Base-by-base conservation (phyloP, 2,329 filamentous ascomycete species). In the Drechslerella coelobrocha region DNA sequence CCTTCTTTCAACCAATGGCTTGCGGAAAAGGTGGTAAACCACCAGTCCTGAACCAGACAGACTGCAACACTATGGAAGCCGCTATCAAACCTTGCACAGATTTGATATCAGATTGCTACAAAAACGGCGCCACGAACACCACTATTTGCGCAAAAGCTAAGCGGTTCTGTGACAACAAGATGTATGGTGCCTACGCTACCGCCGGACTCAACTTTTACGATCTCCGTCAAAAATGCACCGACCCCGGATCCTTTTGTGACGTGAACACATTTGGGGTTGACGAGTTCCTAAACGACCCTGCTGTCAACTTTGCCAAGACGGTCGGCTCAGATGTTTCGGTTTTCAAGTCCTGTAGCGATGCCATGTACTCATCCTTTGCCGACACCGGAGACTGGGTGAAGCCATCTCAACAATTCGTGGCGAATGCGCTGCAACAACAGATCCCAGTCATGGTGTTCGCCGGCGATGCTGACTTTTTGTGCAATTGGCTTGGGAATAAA, bases 321-420 rank as follows among this genome's bases (percentile, higher is more conserved):
- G 85, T 97, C 27, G 94, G 94, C 73, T 92, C 87, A 56, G 94
- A 99, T 82, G 91, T 97, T 65, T 86, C 74, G 86, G 84, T 78
- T 97, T 96, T 80, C 91, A 91, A 97, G 78, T 93, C 90, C 80
- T 97, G 94, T 87, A 97, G 97, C 85, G 92, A 94, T 76, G 91
- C 97, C 80, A 94, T 97, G 82, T 97, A 97, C 86, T 88, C 92
- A 78, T 95, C 96, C 85, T 97, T 99, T 85, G 83, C 97, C 63
- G 92, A 97, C 82, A 89, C 92, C 78, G 94, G 94, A 78, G 94
- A 99, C 82, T 97, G 93, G 93, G 97, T 97, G 89, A 89, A 96
- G 84, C 94, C 94, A 54, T 97, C 89, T 87, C 91, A 96, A 84
- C 89, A 88, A 72, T 85, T 97, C 29, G 89, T 97, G 5, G 93